Percentiles rank a stretch among this genome's conserved stretches.
These are phyloP conservation scores for Colletotrichum spaethianum DNA, from an alignment of 2,329 filamentous ascomycete genomes.

Conservation along the genomic window DNA sequence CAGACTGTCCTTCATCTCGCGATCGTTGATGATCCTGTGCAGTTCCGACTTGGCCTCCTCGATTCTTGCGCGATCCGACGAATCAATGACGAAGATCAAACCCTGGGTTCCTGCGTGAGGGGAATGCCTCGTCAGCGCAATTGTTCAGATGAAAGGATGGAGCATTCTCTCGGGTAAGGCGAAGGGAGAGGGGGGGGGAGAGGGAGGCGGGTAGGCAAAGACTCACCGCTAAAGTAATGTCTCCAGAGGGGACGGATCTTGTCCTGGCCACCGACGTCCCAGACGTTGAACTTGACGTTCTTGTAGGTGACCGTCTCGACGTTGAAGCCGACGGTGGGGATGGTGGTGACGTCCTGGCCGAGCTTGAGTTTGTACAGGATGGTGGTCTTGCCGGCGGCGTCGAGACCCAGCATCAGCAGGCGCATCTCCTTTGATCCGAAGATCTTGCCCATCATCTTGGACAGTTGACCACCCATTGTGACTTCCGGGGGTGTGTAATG, in stretches of 20 bases:
- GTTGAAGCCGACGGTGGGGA: conserved; percentile 99
- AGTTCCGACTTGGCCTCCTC: conserved; percentile 94
- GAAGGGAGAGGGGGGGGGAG: conserved; percentile 11
- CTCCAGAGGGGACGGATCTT: conserved; percentile 98
- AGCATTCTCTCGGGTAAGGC: background rate
- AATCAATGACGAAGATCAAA: conserved; percentile 98
- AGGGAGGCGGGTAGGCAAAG: conserved; percentile 15
- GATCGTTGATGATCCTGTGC: conserved; percentile 97
- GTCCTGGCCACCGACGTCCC: conserved; percentile 99
- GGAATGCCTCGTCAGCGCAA: conserved; percentile 11
- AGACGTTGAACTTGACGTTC: conserved; percentile 99
- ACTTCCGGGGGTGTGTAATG: conserved; percentile 34
- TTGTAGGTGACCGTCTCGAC: conserved; percentile 99
- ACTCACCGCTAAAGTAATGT: conserved; percentile 90
- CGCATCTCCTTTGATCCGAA: conserved; percentile 99
- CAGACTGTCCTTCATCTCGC: conserved; percentile 96
- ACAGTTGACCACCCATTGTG: conserved; percentile 93
- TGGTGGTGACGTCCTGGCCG: conserved; percentile 97
- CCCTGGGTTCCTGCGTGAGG: conserved; percentile 85
- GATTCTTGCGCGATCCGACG: conserved; percentile 90
- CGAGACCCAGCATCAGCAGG: conserved; percentile 96
- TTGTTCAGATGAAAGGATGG: background rate
- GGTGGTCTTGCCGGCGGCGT: conserved; percentile 98
- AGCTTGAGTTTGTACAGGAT: conserved; percentile 99
- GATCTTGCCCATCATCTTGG: conserved; percentile 98